A percentile compares a stretch with the other conserved stretches of the same genome.
Evolutionary conservation across 352 stramenopile genomes (phyloP).

Genomic region (Globisporangium okanoganense): DNA sequence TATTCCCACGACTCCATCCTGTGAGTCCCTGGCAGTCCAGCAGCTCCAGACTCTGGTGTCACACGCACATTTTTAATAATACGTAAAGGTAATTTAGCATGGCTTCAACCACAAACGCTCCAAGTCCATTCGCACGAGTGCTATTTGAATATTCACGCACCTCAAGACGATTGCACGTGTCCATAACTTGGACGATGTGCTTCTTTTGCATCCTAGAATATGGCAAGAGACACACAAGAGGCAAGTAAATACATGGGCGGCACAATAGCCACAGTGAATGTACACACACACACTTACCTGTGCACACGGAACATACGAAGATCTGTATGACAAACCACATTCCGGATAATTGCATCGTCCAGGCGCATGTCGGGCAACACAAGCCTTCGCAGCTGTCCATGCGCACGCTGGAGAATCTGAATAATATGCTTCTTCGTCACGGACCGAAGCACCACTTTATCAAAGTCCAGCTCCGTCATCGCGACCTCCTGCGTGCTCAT

Average conservation of each 20-base stretch:
- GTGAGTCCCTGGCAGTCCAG: constrained; percentile 52
- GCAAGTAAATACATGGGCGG: background rate
- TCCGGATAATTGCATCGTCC: constrained; percentile 35
- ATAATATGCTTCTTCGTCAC: constrained; percentile 32
- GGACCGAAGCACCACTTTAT: constrained; percentile 22
- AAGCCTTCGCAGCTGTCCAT: constrained; percentile 28
- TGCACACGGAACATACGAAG: constrained; percentile 48
- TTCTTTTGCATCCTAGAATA: constrained; percentile 39
- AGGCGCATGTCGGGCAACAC: constrained; percentile 43
- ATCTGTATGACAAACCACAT: constrained; percentile 28
- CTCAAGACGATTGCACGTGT: constrained; percentile 30
- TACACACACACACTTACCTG: constrained; percentile 24
- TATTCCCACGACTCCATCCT: constrained; percentile 26
- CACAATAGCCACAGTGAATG: background rate
- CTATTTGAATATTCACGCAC: constrained; percentile 11
- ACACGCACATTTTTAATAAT: background rate
- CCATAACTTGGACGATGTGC: constrained; percentile 42
- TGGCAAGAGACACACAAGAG: too few relatives aligned
- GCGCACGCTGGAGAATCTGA: constrained; percentile 33
- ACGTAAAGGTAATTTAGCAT: background rate
- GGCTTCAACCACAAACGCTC: background rate
- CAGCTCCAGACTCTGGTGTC: constrained; percentile 45
- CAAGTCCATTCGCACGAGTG: background rate
- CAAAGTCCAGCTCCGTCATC: constrained; percentile 48
- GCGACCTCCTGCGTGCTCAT: constrained; percentile 37